Base-by-base conservation (phyloP, 2,329 filamentous ascomycete genomes). In the Monilinia laxa region DNA sequence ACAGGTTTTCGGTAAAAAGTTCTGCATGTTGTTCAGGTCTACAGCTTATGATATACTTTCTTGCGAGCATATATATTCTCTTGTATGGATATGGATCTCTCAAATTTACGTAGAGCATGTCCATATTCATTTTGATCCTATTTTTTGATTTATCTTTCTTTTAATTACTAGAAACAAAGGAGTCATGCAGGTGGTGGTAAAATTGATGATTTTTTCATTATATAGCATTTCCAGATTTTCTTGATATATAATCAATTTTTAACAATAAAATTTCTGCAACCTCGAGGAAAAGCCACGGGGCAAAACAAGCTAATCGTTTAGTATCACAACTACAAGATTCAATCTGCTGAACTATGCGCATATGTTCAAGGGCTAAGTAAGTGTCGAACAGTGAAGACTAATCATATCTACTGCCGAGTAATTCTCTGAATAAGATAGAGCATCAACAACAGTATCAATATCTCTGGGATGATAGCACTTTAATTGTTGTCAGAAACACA, bases 341-440 rank as follows among this genome's bases (percentile, higher is more conserved):
- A 31, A 45, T 58, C 16, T 45, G 56, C 16, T 45, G 20, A 45
- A 23, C 14, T 16, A 18, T 42, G 18, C 25, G 0, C 23, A 23
- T 14, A 7, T 28, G 56, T 18, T 14, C 3, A 28, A 28, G 28
- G 2, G 28, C 28, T 7, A 20, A 31, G 23, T 9, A 49, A 23
- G n/a, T 42, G 5, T 42, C 16, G 14, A 16, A 42, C 14, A 14
- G 6, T 42, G 16, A 42, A 42, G 40, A 42, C 12, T 42, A 2
- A 42, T 42, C 16, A 9, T 0, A 18, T 25, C 25, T 4, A 18
- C 11, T 16, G 14, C 14, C n/a, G 7, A 42, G 3, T 16, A 25
- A 40, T 56, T 12, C 9, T 40, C 31, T 55, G 10, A 1, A n/a
- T 14, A 47, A 63, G 2, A 31, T 70, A 14, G 73, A 72, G 80